Evolutionary conservation across 805 yeast species (phyloP).

Genomic region (Yamadazyma akitaensis): DNA sequence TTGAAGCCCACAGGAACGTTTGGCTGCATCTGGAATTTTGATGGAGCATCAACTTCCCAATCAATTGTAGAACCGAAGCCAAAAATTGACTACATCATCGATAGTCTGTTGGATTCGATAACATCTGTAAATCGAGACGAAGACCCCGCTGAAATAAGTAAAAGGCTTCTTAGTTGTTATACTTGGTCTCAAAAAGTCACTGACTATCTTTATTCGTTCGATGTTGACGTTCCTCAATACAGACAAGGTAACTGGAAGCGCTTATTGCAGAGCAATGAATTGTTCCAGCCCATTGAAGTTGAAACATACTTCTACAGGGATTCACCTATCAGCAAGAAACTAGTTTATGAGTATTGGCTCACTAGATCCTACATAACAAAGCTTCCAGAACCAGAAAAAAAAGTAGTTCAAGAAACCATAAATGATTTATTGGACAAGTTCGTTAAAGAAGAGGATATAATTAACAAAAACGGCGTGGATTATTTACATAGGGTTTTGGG

Average conservation of each 20-base stretch:
- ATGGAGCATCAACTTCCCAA: constrained; percentile 22
- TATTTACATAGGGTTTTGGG: constrained; percentile 24
- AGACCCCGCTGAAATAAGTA: constrained; percentile 3
- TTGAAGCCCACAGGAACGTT: constrained; percentile 46
- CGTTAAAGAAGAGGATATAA: constrained; percentile 14
- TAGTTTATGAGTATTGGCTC: constrained; percentile 49
- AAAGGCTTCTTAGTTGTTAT: not conserved
- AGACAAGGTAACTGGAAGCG: constrained; percentile 47
- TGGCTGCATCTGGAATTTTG: constrained; percentile 61
- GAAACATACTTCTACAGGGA: constrained; percentile 33
- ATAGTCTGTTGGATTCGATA: constrained; percentile 5
- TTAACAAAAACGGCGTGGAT: constrained; percentile 12
- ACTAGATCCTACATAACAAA: constrained; percentile 54
- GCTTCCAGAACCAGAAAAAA: constrained; percentile 35
- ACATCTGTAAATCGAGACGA: not conserved
- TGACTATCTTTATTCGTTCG: constrained; percentile 32
- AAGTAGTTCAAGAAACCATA: constrained; percentile 26
- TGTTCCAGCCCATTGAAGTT: constrained; percentile 30
- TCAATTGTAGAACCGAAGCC: not conserved
- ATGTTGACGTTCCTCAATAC: constrained; percentile 54
- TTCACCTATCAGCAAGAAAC: constrained; percentile 27
- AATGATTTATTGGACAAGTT: constrained; percentile 23
- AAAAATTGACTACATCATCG: constrained; percentile 6
- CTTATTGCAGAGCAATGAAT: constrained; percentile 28
- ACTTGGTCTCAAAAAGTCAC: constrained; percentile 36